Percentiles rank a stretch among this genome's conserved stretches.
phyloP scores from a whole-genome alignment of 441 rosid species.

The Populus hybrid region DNA sequence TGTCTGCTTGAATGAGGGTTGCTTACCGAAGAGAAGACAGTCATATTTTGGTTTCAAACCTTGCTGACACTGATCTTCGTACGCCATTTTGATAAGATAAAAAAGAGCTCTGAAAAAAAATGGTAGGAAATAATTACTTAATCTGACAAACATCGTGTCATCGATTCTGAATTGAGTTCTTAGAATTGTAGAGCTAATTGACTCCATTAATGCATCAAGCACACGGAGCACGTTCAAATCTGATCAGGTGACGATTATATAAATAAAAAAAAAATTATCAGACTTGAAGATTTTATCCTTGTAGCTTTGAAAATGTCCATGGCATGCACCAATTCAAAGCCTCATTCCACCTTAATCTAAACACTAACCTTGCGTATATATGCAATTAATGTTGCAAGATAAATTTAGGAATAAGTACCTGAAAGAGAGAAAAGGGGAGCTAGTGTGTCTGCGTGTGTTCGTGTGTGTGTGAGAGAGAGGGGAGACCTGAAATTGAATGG shows the following conservation, averaged over 20 bases:
- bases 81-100: constrained; percentile 35
- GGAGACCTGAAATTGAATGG: background rate
- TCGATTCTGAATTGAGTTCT: background rate
- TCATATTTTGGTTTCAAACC: constrained; percentile 45
- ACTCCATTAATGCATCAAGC: background rate
- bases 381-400: background rate
- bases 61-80: constrained; percentile 34
- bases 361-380: background rate
- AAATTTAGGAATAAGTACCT: background rate
- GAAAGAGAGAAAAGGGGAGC: background rate
- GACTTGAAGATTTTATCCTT: too few relatives aligned
- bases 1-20: background rate
- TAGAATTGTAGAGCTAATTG: background rate
- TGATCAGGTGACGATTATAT: too few relatives aligned
- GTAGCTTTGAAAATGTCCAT: too few relatives aligned
- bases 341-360: background rate
- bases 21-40: constrained; percentile 82
- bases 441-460: too few relatives aligned
- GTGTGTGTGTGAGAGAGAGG: too few relatives aligned
- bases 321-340: background rate
- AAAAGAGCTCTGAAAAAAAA: background rate
- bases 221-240: background rate
- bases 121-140: background rate
- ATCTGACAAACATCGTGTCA: background rate
- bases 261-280: too few relatives aligned